Conservation (phyloP, 2,329 filamentous ascomycete genomes). For the Kalmusia sp. region DNA sequence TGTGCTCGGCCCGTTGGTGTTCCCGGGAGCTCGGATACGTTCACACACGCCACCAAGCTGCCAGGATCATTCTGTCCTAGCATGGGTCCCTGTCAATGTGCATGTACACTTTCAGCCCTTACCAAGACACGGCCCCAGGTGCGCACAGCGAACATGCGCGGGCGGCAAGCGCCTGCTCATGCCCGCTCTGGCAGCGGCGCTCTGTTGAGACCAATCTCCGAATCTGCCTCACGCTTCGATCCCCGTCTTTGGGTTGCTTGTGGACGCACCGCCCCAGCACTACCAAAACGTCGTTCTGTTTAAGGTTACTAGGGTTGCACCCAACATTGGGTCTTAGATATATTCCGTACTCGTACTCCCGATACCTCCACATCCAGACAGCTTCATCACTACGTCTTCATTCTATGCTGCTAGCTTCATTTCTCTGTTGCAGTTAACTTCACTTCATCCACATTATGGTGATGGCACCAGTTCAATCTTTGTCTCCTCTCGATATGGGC, state of each 20-base stretch:
- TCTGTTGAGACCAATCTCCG: conserved; percentile 39
- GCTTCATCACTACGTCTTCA: conserved; percentile 12
- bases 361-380: conserved; percentile 19
- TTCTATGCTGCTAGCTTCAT: conserved; percentile 15
- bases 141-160: conserved; percentile 44
- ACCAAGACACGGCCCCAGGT: conserved; percentile 35
- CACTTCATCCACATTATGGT: conserved; percentile 1
- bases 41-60: conserved; percentile 26
- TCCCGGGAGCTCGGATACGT: conserved; percentile 39
- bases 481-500: conserved; percentile 28
- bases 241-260: conserved; percentile 35
- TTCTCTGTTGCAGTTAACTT: conserved; percentile 12
- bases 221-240: conserved; percentile 47
- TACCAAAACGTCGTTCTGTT: conserved; percentile 30
- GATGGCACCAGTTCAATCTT: conserved; percentile 5
- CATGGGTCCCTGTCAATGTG: conserved; percentile 20
- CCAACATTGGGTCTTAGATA: conserved; percentile 32
- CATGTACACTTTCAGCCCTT: conserved; percentile 28
- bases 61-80: conserved; percentile 5
- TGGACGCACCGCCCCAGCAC: conserved; percentile 44
- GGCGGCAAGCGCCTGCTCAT: conserved; percentile 39
- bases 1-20: conserved; percentile 42
- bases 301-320: conserved; percentile 28
- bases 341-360: conserved; percentile 38
- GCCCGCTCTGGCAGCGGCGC: conserved; percentile 19